These are phyloP conservation scores for Parafenestella ontariensis DNA, from an alignment of 2,329 filamentous ascomycete genomes.

Conservation along the genomic window DNA sequence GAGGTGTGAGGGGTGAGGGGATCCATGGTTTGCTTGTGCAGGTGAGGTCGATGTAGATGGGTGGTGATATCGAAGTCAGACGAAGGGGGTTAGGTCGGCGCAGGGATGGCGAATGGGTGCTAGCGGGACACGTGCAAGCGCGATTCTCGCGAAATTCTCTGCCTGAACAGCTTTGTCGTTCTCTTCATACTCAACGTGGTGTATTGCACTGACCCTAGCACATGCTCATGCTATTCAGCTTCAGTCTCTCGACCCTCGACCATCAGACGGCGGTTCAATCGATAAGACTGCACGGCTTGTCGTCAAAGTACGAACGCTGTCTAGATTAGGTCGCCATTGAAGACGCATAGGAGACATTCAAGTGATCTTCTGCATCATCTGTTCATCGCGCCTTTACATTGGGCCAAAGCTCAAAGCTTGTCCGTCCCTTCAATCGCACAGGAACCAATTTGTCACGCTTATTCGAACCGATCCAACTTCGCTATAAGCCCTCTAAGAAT, in stretches of 20 bases:
- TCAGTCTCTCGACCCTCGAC: neutral
- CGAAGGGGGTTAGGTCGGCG: slow-evolving; percentile 12
- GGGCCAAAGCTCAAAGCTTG: neutral
- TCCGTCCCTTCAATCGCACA: slow-evolving; percentile 4
- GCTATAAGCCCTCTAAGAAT: slow-evolving; percentile 50
- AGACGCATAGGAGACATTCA: neutral
- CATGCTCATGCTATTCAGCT: neutral
- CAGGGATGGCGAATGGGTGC: slow-evolving; percentile 7
- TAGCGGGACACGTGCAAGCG: slow-evolving; percentile 21
- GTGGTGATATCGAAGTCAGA: neutral
- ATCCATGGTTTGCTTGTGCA: neutral
- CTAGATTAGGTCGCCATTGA: neutral
- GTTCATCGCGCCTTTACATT: neutral
- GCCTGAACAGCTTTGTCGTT: neutral
- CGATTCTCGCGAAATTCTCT: slow-evolving; percentile 12
- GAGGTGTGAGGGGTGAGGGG: neutral
- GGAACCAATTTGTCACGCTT: slow-evolving; percentile 53
- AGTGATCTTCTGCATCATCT: neutral
- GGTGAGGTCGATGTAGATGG: neutral
- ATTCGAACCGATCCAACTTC: slow-evolving; percentile 45
- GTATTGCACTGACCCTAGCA: neutral
- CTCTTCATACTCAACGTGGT: neutral
- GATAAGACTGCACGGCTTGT: neutral
- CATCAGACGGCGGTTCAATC: neutral
- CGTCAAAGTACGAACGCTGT: neutral